These are phyloP conservation scores for Ustilago hordei DNA, from an alignment of 1,284 basidiomycete species.

Conservation along the genomic window DNA sequence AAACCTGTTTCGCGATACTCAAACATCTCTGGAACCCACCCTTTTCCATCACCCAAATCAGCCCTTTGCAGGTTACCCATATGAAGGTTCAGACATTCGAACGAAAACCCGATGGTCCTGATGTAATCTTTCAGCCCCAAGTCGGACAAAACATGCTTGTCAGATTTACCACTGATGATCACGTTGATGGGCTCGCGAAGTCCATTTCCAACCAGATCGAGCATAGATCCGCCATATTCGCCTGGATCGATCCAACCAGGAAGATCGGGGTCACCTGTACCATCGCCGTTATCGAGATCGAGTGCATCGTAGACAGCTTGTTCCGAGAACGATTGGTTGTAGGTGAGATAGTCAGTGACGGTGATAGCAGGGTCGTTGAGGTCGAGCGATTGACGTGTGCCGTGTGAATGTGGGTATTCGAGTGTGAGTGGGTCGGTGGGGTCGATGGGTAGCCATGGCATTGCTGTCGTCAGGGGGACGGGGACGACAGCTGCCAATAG, in stretches of 20 bases:
- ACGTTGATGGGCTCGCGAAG: constrained; percentile 90
- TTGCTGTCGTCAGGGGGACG: constrained; percentile 5
- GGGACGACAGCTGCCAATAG: constrained; percentile 5
- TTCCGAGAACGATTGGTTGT: constrained; percentile 44
- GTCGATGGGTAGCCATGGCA: constrained; percentile 36
- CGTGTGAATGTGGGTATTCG: constrained; percentile 5
- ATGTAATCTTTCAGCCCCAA: constrained; percentile 83
- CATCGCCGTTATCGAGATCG: constrained; percentile 48
- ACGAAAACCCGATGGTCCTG: constrained; percentile 76
- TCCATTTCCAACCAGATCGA: constrained; percentile 75
- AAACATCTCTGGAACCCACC: constrained; percentile 70
- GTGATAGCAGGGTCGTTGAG: constrained; percentile 32
- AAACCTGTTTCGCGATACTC: constrained; percentile 67
- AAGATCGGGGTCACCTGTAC: constrained; percentile 36
- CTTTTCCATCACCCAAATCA: constrained; percentile 86
- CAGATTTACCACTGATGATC: constrained; percentile 85
- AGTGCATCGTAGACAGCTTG: constrained; percentile 38
- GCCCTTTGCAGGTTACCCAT: constrained; percentile 79
- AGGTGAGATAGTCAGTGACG: constrained; percentile 26
- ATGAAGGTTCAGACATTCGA: constrained; percentile 87
- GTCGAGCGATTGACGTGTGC: constrained; percentile 33
- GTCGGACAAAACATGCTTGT: constrained; percentile 78
- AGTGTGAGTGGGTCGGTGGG: constrained; percentile 17
- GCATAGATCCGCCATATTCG: constrained; percentile 57
- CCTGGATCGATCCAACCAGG: constrained; percentile 59